phyloP scores from a whole-genome alignment of 768 basidiomycete species.

The Dacryopinax primogenitus region DNA sequence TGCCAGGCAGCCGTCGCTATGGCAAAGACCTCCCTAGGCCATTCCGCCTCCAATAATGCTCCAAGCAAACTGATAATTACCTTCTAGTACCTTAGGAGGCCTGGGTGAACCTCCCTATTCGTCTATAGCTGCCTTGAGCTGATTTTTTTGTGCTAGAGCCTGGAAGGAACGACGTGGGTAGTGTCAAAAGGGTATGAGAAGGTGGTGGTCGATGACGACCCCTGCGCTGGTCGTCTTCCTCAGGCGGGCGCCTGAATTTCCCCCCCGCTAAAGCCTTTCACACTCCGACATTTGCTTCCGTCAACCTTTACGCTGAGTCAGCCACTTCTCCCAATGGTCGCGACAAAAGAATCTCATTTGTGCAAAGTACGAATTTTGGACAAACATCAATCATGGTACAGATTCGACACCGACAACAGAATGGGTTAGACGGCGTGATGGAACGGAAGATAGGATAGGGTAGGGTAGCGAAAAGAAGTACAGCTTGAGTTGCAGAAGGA shows the following conservation, averaged over 20 bases:
- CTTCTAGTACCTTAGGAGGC: neutral
- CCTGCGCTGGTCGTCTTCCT: neutral
- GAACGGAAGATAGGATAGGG: neutral
- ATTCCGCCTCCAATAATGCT: neutral
- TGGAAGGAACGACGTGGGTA: neutral
- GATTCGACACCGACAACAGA: neutral
- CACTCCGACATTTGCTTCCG: slow-evolving; percentile 8
- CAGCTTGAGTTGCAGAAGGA: neutral
- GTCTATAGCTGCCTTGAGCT: slow-evolving; percentile 6
- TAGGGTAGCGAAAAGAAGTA: neutral
- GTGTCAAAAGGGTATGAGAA: neutral
- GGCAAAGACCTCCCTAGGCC: neutral
- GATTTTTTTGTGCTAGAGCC: neutral
- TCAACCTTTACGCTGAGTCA: neutral
- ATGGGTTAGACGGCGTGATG: neutral
- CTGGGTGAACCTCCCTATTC: neutral
- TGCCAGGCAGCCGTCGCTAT: too few species aligned
- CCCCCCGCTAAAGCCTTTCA: neutral
- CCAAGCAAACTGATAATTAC: neutral
- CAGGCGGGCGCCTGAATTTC: neutral
- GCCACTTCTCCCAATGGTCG: neutral
- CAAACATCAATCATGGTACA: slow-evolving; percentile 7
- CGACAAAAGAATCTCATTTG: too few species aligned
- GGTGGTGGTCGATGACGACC: slow-evolving; percentile 7
- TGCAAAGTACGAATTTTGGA: too few species aligned